phyloP scores from a whole-genome alignment of 2,329 filamentous ascomycete species.

The Ascochyta pisi region DNA sequence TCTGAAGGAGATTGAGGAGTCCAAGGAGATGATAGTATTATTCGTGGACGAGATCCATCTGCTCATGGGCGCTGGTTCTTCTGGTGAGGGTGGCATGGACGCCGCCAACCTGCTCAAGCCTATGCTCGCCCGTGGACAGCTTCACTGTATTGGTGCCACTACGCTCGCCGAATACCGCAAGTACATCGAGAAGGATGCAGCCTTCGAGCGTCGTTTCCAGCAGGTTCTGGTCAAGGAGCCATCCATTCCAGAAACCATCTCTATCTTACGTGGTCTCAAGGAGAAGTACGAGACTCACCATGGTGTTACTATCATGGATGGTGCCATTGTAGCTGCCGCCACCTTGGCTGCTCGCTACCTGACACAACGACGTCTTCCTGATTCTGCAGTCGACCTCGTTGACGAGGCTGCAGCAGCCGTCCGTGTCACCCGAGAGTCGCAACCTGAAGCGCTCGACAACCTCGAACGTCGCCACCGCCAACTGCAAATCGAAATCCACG shows the following conservation, averaged over 20 bases:
- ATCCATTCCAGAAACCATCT: slow-evolving; percentile 85
- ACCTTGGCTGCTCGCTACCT: slow-evolving; percentile 92
- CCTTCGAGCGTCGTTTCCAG: slow-evolving; percentile 98
- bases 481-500: slow-evolving; percentile 96
- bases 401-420: slow-evolving; percentile 98
- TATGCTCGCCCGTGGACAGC: slow-evolving; percentile 93
- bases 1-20: slow-evolving; percentile 92
- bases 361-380: slow-evolving; percentile 86
- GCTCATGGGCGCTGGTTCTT: slow-evolving; percentile 94
- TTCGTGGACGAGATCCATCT: slow-evolving; percentile 99
- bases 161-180: slow-evolving; percentile 96
- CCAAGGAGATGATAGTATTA: slow-evolving; percentile 95
- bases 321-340: slow-evolving; percentile 89
- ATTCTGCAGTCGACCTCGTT: slow-evolving; percentile 95
- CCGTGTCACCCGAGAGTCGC: slow-evolving; percentile 91
- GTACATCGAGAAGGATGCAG: slow-evolving; percentile 98
- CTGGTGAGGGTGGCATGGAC: slow-evolving; percentile 97
- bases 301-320: slow-evolving; percentile 94
- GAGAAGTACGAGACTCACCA: slow-evolving; percentile 98
- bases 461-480: slow-evolving; percentile 89
- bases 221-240: slow-evolving; percentile 98
- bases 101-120: slow-evolving; percentile 97
- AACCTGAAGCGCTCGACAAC: slow-evolving; percentile 94
- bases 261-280: slow-evolving; percentile 97
- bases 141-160: slow-evolving; percentile 97